Percentiles rank a stretch among this genome's conserved stretches.
Conservation (phyloP, 1,284 basidiomycete species). For the Gastroboletus turbinatus region DNA sequence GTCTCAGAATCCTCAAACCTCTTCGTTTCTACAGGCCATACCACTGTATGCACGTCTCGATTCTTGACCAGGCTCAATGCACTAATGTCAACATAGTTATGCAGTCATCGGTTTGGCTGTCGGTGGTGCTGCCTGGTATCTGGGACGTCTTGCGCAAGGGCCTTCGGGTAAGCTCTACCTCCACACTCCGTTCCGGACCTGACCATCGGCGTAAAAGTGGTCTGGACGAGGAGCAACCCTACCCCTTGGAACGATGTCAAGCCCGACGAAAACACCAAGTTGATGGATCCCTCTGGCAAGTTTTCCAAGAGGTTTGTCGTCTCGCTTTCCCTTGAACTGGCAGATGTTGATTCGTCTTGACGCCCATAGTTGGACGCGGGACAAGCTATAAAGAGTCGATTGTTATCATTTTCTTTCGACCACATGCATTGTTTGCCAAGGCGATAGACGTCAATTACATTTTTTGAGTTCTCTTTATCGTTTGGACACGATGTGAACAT, state of each 20-base stretch:
- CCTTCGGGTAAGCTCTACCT: conserved; percentile 53
- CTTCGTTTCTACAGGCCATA: conserved; percentile 53
- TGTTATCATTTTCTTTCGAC: conserved; percentile 5
- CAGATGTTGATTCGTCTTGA: conserved; percentile 12
- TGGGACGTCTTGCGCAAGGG: conserved; percentile 67
- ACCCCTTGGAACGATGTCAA: conserved; percentile 79
- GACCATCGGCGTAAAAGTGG: conserved; percentile 43
- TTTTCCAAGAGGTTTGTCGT: conserved; percentile 64
- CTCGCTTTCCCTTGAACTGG: neutral
- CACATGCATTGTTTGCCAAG: conserved; percentile 15
- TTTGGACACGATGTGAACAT: conserved; percentile 7
- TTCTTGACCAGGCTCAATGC: conserved; percentile 3
- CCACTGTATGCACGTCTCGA: conserved; percentile 60
- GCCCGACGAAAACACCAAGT: conserved; percentile 68
- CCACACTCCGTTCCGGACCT: conserved; percentile 2
- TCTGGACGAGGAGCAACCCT: conserved; percentile 80
- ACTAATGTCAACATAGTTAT: conserved; percentile 48
- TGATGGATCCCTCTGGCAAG: conserved; percentile 66
- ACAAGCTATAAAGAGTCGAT: conserved; percentile 51
- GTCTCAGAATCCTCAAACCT: conserved; percentile 1
- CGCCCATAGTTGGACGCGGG: conserved; percentile 61
- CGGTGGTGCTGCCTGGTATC: conserved; percentile 69
- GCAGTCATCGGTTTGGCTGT: conserved; percentile 67
- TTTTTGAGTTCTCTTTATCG: conserved; percentile 2
- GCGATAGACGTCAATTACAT: conserved; percentile 24